Base-by-base conservation (phyloP, 805 yeast species). In the Metschnikowia picachoensis region DNA sequence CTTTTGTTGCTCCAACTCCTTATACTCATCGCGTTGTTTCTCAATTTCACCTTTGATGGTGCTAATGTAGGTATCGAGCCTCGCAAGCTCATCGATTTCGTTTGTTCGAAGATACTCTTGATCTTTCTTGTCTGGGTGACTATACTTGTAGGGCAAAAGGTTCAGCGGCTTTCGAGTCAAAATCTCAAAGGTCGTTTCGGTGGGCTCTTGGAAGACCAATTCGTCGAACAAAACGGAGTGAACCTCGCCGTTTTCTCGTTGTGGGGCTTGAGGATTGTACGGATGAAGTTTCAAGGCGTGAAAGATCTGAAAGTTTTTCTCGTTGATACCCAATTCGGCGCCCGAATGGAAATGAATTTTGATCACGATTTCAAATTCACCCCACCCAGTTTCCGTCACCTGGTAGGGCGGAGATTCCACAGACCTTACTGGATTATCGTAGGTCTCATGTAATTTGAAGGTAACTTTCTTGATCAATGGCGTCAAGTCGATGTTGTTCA, bases 301-400 rank as follows among this genome's bases (percentile, higher is more conserved):
- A 60, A 89, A 87, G 41, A 94, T 72, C 35, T 83, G 85, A 39
- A 94, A 69, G 64, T 86, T 83, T 70, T 94, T 94, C 61, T 94
- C 99, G 55, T 83, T 84, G 30, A 71, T 67, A 2, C 75, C 74
- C 35, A 72, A 57, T 38, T 72, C 77, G 13, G 95, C 84, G 29
- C 87, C 95, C n/a, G 83, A 77, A 33, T 82, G 83, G 64, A 94
- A 94, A 63, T 83, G 91, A 14, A 94, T 79, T 61, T 91, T 87
- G 45, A 94, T 83, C 32, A 87, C 80, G 50, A 94, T 85, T 60
- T 94, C 99, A 66, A 94, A 94, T 65, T 94, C 99, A 55, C 99
- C 99, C 99, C 99, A 94, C 0, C 99, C 99, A 0, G 98, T 87
- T 60, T 94, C 99, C 2, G 96, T 86, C 28, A 94, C 89, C 63